phyloP scores from a whole-genome alignment of 2,329 filamentous ascomycete genomes.

The Aspergillus bombycis region DNA sequence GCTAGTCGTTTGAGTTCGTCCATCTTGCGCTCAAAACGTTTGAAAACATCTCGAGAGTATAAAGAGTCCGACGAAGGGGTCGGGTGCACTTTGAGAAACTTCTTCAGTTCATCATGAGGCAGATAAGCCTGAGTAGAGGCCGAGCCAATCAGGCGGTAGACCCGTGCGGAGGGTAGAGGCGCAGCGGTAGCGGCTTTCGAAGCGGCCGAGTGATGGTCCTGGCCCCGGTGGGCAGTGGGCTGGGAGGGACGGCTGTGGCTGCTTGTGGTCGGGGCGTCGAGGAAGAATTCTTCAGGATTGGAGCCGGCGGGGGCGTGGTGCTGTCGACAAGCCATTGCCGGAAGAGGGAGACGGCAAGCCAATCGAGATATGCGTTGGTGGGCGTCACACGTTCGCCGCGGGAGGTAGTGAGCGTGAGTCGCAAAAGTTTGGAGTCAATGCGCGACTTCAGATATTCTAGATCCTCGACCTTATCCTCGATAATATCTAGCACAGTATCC shows the following conservation, averaged over 20 bases:
- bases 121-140: slow-evolving; percentile 68
- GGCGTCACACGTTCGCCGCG: slow-evolving; percentile 83
- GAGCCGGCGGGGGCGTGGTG: slow-evolving; percentile 70
- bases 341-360: slow-evolving; percentile 85
- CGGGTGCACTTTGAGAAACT: slow-evolving; percentile 80
- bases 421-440: slow-evolving; percentile 80
- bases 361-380: slow-evolving; percentile 79
- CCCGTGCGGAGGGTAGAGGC: slow-evolving; percentile 58
- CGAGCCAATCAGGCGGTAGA: slow-evolving; percentile 76
- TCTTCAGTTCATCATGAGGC: slow-evolving; percentile 83
- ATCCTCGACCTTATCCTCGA: slow-evolving; percentile 94
- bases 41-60: slow-evolving; percentile 84
- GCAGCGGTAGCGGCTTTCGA: slow-evolving; percentile 25
- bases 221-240: slow-evolving; percentile 14
- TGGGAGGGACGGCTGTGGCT: slow-evolving; percentile 15
- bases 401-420: slow-evolving; percentile 75
- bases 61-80: slow-evolving; percentile 58
- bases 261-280: slow-evolving; percentile 14
- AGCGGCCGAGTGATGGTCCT: slow-evolving; percentile 20
- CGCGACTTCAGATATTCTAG: slow-evolving; percentile 79
- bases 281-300: slow-evolving; percentile 45
- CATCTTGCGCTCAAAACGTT: slow-evolving; percentile 81
- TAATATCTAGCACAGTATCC: slow-evolving; percentile 77
- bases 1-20: slow-evolving; percentile 88
- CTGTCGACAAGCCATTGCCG: slow-evolving; percentile 92